A percentile compares a stretch with the other conserved stretches of the same genome.
These are phyloP conservation scores for Hanseniaspora gamundiae DNA, from an alignment of 1,139 yeast genomes.

Conservation along the genomic window DNA sequence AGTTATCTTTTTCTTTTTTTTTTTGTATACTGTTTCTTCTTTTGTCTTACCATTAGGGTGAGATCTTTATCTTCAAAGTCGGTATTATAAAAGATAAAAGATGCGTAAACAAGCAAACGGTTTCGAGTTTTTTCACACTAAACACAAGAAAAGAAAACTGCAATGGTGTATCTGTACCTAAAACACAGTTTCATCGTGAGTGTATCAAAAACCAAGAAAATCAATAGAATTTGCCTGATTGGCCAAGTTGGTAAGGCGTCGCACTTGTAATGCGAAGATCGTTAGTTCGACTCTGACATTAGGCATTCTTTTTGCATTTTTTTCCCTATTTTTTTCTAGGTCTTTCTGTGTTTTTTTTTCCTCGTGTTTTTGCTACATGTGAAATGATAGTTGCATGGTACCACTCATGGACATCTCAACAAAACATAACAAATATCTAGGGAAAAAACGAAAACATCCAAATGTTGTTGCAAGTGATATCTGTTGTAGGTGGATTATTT, in stretches of 20 bases:
- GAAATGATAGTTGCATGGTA: too few species aligned
- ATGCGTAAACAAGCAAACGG: too few species aligned
- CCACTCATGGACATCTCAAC: not conserved
- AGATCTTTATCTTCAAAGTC: too few species aligned
- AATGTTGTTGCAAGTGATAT: constrained; percentile 42
- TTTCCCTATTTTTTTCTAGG: not conserved
- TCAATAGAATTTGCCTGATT: constrained; percentile 28
- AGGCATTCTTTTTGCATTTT: constrained; percentile 19
- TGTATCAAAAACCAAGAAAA: too few species aligned
- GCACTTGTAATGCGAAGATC: constrained; percentile 33
- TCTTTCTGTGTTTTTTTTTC: not conserved
- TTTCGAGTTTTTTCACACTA: too few species aligned
- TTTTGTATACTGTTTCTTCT: too few species aligned
- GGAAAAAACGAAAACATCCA: not conserved
- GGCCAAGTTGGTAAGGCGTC: constrained; percentile 33
- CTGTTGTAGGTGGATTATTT: constrained; percentile 57
- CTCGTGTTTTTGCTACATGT: not conserved
- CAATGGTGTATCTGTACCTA: too few species aligned
- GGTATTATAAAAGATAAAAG: too few species aligned
- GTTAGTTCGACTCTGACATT: constrained; percentile 29
- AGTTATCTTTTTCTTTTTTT: too few species aligned
- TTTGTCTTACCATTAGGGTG: too few species aligned
- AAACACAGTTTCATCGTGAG: too few species aligned
- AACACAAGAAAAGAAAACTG: too few species aligned
- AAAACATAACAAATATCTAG: not conserved